These are phyloP conservation scores for Amphicarpaea edgeworthii DNA, from an alignment of 306 rosid species.

Conservation along the genomic window DNA sequence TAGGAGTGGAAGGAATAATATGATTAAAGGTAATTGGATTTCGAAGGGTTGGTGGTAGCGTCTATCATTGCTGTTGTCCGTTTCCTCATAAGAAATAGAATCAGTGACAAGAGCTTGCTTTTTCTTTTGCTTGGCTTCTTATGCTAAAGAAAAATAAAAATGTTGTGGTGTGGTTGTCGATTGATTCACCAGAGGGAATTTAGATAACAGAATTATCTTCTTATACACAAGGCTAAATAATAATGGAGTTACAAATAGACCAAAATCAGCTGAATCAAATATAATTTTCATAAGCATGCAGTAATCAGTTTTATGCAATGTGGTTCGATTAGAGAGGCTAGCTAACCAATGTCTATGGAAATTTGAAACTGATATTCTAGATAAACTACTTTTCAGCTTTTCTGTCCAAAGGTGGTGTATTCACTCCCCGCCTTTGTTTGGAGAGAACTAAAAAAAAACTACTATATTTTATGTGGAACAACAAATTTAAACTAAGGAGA, in stretches of 20 bases:
- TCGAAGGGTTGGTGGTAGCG: conserved; percentile 43
- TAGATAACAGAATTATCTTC: neutral
- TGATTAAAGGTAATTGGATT: conserved; percentile 65
- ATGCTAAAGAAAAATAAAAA: conserved; percentile 13
- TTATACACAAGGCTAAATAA: neutral
- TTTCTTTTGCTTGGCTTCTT: conserved; percentile 56
- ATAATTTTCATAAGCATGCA: neutral
- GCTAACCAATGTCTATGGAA: neutral
- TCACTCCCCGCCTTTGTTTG: neutral
- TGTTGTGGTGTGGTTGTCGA: conserved; percentile 27
- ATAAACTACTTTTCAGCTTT: conserved; percentile 15
- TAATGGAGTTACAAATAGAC: neutral
- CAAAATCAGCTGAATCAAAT: neutral
- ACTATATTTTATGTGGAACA: conserved; percentile 2
- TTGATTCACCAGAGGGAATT: conserved; percentile 1
- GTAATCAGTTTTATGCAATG: neutral
- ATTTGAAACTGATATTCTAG: neutral
- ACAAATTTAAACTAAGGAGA: neutral
- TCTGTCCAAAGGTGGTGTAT: neutral
- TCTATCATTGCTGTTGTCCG: conserved; percentile 65
- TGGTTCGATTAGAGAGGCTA: neutral
- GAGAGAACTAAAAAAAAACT: neutral
- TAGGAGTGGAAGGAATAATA: conserved; percentile 41
- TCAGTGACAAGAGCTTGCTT: conserved; percentile 49
- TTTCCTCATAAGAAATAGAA: conserved; percentile 41